phyloP scores from a whole-genome alignment of 768 basidiomycete species.

The Candolleomyces eurysporus region DNA sequence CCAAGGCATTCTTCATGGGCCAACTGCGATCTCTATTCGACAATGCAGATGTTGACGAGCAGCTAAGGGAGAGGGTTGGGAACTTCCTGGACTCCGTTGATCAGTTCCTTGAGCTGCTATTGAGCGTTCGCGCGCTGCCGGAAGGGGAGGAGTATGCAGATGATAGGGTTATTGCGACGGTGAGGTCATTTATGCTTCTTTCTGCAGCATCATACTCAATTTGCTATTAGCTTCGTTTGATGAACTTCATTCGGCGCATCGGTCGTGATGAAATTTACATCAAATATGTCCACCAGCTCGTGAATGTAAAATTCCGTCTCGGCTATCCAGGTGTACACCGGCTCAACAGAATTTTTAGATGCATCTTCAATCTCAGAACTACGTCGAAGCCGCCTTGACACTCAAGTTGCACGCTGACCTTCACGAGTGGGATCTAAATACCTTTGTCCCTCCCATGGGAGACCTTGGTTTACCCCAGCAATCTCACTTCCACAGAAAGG shows the following conservation, averaged over 20 bases:
- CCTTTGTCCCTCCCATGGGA: constrained; percentile 84
- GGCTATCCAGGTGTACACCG: not conserved
- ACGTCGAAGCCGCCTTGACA: constrained; percentile 90
- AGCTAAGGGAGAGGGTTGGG: constrained; percentile 73
- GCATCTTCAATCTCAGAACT: constrained; percentile 86
- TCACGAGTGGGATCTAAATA: constrained; percentile 84
- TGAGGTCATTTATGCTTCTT: constrained; percentile 26
- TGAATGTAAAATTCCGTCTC: constrained; percentile 57
- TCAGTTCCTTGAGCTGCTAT: constrained; percentile 85
- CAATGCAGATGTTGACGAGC: constrained; percentile 74
- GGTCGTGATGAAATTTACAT: constrained; percentile 93
- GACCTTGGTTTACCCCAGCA: constrained; percentile 89
- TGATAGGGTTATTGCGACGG: constrained; percentile 91
- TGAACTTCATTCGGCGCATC: constrained; percentile 92
- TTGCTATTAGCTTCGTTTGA: constrained; percentile 66
- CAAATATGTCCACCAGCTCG: constrained; percentile 94
- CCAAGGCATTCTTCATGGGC: constrained; percentile 88
- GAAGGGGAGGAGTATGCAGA: constrained; percentile 94
- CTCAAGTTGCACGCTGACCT: constrained; percentile 92
- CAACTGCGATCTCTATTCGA: constrained; percentile 91
- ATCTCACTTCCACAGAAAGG: constrained; percentile 91
- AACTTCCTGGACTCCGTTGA: constrained; percentile 88
- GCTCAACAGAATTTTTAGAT: constrained; percentile 47
- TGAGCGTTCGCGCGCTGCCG: constrained; percentile 85
- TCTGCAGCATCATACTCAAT: constrained; percentile 10